phyloP scores from a whole-genome alignment of 2,329 filamentous ascomycete species.

The Aspergillus luchuensis region DNA sequence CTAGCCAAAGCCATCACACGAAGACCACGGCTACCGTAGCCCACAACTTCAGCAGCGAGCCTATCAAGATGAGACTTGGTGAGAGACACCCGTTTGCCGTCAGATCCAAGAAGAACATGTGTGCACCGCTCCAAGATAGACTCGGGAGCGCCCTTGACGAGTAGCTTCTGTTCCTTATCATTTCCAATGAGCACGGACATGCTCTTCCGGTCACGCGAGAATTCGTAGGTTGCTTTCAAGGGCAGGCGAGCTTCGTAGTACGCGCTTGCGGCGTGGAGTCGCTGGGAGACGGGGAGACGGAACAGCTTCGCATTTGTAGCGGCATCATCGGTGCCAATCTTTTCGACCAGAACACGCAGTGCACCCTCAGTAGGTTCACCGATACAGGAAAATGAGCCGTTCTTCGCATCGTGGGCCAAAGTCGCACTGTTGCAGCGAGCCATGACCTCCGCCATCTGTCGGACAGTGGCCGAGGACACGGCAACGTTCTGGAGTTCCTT shows the following conservation, averaged over 20 bases:
- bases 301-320: slow-evolving; percentile 56
- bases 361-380: slow-evolving; percentile 96
- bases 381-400: slow-evolving; percentile 73
- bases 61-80: slow-evolving; percentile 68
- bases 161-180: slow-evolving; percentile 71
- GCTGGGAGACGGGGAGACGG: slow-evolving; percentile 56
- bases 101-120: slow-evolving; percentile 72
- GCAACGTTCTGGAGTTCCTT: slow-evolving; percentile 69
- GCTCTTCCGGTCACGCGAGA: slow-evolving; percentile 96
- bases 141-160: slow-evolving; percentile 96
- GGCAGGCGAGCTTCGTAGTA: slow-evolving; percentile 77
- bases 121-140: slow-evolving; percentile 91
- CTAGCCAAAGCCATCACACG: slow-evolving; percentile 92
- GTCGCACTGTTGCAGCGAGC: slow-evolving; percentile 87
- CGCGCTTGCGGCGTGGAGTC: slow-evolving; percentile 78
- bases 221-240: slow-evolving; percentile 87
- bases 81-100: slow-evolving; percentile 76
- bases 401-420: slow-evolving; percentile 77
- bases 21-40: slow-evolving; percentile 89
- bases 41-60: slow-evolving; percentile 76
- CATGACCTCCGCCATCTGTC: slow-evolving; percentile 71
- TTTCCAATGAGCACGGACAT: slow-evolving; percentile 92
- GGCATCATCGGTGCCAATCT: slow-evolving; percentile 80
- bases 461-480: slow-evolving; percentile 72
- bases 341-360: slow-evolving; percentile 86